Conservation (phyloP, 805 yeast genomes). For the Citeromyces matritensis region DNA sequence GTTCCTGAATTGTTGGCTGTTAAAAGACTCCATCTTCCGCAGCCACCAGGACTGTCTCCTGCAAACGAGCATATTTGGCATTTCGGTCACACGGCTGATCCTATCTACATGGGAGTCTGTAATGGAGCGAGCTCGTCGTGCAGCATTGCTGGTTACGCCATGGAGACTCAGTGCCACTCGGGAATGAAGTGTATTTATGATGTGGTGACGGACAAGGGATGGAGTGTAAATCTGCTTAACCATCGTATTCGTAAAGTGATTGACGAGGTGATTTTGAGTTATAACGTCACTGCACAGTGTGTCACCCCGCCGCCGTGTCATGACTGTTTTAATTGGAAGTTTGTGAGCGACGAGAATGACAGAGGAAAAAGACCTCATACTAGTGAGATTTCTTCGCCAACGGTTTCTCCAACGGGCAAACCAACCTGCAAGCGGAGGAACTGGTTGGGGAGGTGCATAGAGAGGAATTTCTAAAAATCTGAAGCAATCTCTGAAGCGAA, state of each 20-base stretch:
- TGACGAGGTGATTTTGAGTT: constrained; percentile 56
- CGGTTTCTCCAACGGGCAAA: constrained; percentile 11
- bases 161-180: constrained; percentile 92
- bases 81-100: constrained; percentile 94
- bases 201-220: constrained; percentile 76
- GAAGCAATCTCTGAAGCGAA: too few relatives aligned
- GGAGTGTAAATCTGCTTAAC: constrained; percentile 79
- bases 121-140: constrained; percentile 87
- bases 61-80: constrained; percentile 84
- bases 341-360: constrained; percentile 30
- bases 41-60: constrained; percentile 79
- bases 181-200: constrained; percentile 84
- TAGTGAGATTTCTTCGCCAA: too few relatives aligned
- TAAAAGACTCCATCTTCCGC: constrained; percentile 73
- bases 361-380: constrained; percentile 14
- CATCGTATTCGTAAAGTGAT: constrained; percentile 88
- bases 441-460: too few relatives aligned
- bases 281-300: constrained; percentile 70
- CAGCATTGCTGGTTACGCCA: constrained; percentile 86
- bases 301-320: constrained; percentile 66
- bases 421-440: too few relatives aligned
- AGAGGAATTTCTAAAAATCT: too few relatives aligned
- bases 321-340: constrained; percentile 87
- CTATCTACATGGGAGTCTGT: constrained; percentile 92
- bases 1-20: constrained; percentile 87